These are phyloP conservation scores for Gracilaria gracilis DNA, from an alignment of 23 red algal genomes.

Conservation along the genomic window DNA sequence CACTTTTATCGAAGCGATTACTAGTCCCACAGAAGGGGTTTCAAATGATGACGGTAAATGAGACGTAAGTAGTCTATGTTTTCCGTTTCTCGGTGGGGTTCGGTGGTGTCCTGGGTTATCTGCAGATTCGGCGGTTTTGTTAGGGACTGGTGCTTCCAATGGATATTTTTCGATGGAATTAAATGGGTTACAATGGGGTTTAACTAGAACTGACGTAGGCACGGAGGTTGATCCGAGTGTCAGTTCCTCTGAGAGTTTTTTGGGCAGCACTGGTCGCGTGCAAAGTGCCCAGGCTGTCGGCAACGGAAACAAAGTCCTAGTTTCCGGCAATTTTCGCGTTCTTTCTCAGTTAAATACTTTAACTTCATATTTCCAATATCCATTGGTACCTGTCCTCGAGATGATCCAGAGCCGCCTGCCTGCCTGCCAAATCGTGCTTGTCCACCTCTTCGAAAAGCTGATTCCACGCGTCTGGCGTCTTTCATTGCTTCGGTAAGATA, in stretches of 20 bases:
- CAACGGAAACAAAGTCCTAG: conserved; percentile 10
- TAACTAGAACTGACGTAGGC: neutral
- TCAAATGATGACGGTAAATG: conserved; percentile 7
- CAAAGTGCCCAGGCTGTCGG: neutral
- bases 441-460: neutral
- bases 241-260: conserved; percentile 38
- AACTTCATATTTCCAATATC: conserved; percentile 24
- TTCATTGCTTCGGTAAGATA: conserved; percentile 6
- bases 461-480: neutral
- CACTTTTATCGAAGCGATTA: neutral
- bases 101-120: neutral
- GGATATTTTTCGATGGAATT: neutral
- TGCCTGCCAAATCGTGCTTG: neutral
- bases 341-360: neutral
- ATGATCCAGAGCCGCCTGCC: neutral
- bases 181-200: neutral
- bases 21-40: neutral
- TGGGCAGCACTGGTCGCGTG: neutral
- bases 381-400: neutral
- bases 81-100: neutral
- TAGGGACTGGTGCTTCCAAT: neutral
- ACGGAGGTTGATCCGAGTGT: neutral
- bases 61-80: neutral
- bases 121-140: neutral
- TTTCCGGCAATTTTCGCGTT: neutral